Evolutionary conservation across 1,284 basidiomycete genomes (phyloP).

Genomic region (Sporisorium scitamineum): DNA sequence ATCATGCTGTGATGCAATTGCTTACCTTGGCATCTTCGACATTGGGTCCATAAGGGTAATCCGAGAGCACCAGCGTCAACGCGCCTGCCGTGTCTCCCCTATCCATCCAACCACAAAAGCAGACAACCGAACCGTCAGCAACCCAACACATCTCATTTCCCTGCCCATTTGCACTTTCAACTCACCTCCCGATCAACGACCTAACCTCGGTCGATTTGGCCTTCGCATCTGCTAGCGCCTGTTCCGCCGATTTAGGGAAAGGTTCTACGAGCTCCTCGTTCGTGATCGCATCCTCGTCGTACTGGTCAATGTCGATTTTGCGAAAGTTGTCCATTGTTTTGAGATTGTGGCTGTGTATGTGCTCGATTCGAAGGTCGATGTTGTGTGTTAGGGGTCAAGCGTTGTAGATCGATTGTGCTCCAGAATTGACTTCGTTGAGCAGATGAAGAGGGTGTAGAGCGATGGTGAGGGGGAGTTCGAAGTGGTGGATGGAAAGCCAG

Average conservation of each 20-base stretch:
- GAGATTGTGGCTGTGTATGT: not conserved
- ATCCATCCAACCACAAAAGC: not conserved
- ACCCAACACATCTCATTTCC: not conserved
- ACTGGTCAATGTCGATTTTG: constrained; percentile 93
- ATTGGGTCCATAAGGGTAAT: constrained; percentile 60
- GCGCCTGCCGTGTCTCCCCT: constrained; percentile 62
- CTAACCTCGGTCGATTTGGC: constrained; percentile 81
- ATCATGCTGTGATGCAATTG: not conserved
- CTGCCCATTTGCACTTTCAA: not conserved
- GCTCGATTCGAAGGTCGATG: not conserved
- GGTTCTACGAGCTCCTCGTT: constrained; percentile 83
- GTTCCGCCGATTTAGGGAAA: constrained; percentile 82
- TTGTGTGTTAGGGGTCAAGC: not conserved
- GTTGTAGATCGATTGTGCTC: too few relatives aligned
- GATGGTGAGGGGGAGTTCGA: not conserved
- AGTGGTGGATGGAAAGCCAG: not conserved
- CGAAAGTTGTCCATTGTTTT: constrained; percentile 74
- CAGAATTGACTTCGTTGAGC: not conserved
- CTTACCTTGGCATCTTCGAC: constrained; percentile 63
- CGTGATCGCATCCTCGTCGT: constrained; percentile 89
- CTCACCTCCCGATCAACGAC: constrained; percentile 71
- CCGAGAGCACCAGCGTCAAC: constrained; percentile 51
- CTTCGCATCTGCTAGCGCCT: constrained; percentile 81
- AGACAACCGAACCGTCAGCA: not conserved
- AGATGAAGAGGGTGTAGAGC: not conserved